phyloP scores from a whole-genome alignment of 352 stramenopile genomes.

The Thraustochytrium striatum region DNA sequence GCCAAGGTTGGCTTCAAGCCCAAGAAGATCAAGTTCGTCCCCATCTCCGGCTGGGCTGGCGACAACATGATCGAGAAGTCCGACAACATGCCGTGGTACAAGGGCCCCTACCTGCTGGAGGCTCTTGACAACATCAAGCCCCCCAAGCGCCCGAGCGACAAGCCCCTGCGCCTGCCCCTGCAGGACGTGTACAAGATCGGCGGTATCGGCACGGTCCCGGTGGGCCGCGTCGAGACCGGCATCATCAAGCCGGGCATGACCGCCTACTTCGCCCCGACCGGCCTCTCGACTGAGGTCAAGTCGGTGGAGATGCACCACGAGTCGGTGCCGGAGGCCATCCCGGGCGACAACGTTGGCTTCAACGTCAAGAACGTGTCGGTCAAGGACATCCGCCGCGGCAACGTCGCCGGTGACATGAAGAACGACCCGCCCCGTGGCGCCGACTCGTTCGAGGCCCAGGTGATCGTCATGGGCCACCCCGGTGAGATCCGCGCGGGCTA shows the following conservation, averaged over 20 bases:
- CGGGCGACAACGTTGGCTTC: slow-evolving; percentile 94
- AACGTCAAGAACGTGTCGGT: slow-evolving; percentile 92
- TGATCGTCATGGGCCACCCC: slow-evolving; percentile 93
- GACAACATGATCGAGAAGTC: slow-evolving; percentile 96
- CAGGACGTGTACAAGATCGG: slow-evolving; percentile 97
- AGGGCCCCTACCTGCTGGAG: slow-evolving; percentile 70
- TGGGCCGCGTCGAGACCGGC: slow-evolving; percentile 93
- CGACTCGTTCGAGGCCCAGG: slow-evolving; percentile 85
- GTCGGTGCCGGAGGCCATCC: slow-evolving; percentile 76
- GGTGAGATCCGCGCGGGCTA: slow-evolving; percentile 86
- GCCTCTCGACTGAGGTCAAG: slow-evolving; percentile 85
- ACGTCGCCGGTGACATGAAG: slow-evolving; percentile 85
- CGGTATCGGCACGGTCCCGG: slow-evolving; percentile 91
- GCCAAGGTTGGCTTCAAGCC: slow-evolving; percentile 94
- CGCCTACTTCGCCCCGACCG: slow-evolving; percentile 79
- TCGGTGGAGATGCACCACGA: slow-evolving; percentile 95
- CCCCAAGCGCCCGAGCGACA: slow-evolving; percentile 86
- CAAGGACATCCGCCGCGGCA: slow-evolving; percentile 87
- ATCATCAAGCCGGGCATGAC: slow-evolving; percentile 88
- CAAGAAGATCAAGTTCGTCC: slow-evolving; percentile 87
- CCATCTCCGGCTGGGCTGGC: slow-evolving; percentile 90
- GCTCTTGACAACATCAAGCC: slow-evolving; percentile 59
- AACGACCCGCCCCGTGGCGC: slow-evolving; percentile 79
- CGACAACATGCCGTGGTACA: slow-evolving; percentile 93
- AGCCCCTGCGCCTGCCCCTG: slow-evolving; percentile 90